Percentiles rank a stretch among this genome's conserved stretches.
Evolutionary conservation across 768 basidiomycete species (phyloP).

Genomic region (Mycena epipterygia): DNA sequence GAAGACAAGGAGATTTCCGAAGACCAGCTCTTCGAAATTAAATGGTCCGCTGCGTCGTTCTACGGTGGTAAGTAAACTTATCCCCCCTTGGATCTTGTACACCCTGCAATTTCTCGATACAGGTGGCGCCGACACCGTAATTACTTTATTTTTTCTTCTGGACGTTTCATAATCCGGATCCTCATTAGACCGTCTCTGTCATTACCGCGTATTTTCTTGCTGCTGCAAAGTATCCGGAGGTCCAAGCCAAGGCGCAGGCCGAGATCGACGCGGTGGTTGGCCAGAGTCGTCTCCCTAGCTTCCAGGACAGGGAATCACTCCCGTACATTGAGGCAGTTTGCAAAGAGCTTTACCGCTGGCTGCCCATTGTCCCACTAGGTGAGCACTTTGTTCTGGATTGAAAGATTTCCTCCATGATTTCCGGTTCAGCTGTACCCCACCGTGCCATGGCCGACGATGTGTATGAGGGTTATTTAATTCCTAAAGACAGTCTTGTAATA

Average conservation of each 20-base stretch:
- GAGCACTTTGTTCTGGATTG: not conserved
- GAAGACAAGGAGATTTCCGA: constrained; percentile 43
- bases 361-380: constrained; percentile 24
- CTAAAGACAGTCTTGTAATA: constrained; percentile 42
- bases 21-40: constrained; percentile 54
- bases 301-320: constrained; percentile 53
- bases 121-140: constrained; percentile 58
- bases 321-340: constrained; percentile 57
- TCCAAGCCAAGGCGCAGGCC: constrained; percentile 52
- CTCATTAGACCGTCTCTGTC: constrained; percentile 52
- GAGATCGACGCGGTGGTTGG: constrained; percentile 61
- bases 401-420: not conserved
- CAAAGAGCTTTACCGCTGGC: constrained; percentile 54
- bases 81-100: not conserved
- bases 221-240: constrained; percentile 55
- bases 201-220: constrained; percentile 56
- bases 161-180: not conserved
- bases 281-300: constrained; percentile 52
- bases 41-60: constrained; percentile 61
- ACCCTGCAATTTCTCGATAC: not conserved
- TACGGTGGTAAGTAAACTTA: constrained; percentile 50
- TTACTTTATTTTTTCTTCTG: not conserved
- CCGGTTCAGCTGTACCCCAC: constrained; percentile 43
- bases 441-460: constrained; percentile 44
- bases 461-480: constrained; percentile 49